These are phyloP conservation scores for Salix purpurea DNA, from an alignment of 345 rosid genomes.

Conservation along the genomic window DNA sequence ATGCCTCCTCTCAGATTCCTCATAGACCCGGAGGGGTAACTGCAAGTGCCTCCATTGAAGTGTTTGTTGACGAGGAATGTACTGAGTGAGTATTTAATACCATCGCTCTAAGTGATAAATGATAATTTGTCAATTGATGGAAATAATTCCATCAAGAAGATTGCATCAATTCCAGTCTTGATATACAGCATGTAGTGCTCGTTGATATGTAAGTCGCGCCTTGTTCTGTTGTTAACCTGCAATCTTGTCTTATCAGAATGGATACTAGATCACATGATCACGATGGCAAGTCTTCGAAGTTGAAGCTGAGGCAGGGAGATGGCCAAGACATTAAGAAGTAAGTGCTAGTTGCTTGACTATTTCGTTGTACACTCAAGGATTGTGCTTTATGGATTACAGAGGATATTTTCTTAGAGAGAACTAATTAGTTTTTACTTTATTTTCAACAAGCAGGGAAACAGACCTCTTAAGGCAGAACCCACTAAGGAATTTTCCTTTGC, in stretches of 20 bases:
- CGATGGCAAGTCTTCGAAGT: slow-evolving; percentile 28
- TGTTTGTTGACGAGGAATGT: slow-evolving; percentile 73
- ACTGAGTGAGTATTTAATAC: slow-evolving; percentile 44
- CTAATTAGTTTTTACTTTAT: not conserved
- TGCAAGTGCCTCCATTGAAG: slow-evolving; percentile 56
- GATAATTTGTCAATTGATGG: not conserved
- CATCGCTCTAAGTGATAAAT: not conserved
- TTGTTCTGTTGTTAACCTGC: not conserved
- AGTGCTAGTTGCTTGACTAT: not conserved
- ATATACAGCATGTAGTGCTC: not conserved
- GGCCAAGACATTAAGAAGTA: slow-evolving; percentile 45
- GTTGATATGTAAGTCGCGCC: not conserved
- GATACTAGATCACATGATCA: not conserved
- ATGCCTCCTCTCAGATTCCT: slow-evolving; percentile 48
- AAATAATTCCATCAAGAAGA: not conserved
- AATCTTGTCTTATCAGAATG: slow-evolving; percentile 17
- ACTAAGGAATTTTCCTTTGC: slow-evolving; percentile 67
- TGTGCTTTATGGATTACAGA: not conserved
- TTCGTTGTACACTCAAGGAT: not conserved
- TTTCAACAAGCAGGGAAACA: slow-evolving; percentile 49
- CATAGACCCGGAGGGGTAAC: slow-evolving; percentile 44
- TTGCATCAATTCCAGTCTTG: not conserved
- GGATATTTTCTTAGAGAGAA: not conserved
- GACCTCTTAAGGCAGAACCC: slow-evolving; percentile 78
- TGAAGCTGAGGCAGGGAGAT: slow-evolving; percentile 38